Evolutionary conservation across 2,329 filamentous ascomycete genomes (phyloP).

Genomic region (Alternaria panax): DNA sequence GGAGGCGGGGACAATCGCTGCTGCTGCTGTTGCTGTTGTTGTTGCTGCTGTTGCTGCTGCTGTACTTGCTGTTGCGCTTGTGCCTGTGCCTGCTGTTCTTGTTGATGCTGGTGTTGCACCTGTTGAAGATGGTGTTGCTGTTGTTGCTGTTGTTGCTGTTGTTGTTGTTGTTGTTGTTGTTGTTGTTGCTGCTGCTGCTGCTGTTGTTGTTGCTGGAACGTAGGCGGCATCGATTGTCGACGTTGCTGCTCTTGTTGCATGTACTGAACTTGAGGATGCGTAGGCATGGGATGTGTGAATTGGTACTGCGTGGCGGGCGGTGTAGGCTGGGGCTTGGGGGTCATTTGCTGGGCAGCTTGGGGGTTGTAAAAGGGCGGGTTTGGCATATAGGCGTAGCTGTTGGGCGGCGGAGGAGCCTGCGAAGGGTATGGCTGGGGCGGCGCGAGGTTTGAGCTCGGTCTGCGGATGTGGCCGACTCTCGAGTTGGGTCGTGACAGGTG

Average conservation of each 20-base stretch:
- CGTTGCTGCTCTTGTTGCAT: conserved; percentile 81
- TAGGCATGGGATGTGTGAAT: conserved; percentile 53
- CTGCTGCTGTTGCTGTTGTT: conserved; percentile 52
- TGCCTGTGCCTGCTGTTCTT: conserved; percentile 43
- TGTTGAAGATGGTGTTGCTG: conserved; percentile 66
- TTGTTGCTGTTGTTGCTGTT: conserved; percentile 35
- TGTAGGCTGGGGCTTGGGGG: conserved; percentile 49
- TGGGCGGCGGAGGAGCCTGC: conserved; percentile 66
- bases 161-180: conserved; percentile 38
- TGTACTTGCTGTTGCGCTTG: conserved; percentile 66
- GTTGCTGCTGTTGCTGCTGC: conserved; percentile 63
- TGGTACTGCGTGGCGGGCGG: conserved; percentile 55
- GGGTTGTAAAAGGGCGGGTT: conserved; percentile 86
- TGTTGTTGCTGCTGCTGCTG: conserved; percentile 70
- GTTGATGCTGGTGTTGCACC: conserved; percentile 45
- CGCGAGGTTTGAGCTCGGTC: conserved; percentile 76
- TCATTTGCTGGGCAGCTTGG: conserved; percentile 61
- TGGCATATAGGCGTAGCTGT: conserved; percentile 83
- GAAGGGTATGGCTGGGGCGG: conserved; percentile 69
- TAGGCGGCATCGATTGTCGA: conserved; percentile 75
- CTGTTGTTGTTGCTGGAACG: conserved; percentile 67
- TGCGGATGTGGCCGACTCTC: conserved; percentile 74
- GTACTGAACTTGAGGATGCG: conserved; percentile 64
- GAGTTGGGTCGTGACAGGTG: conserved; percentile 77
- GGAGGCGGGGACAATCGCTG: conserved; percentile 72